Evolutionary conservation across 805 yeast genomes (phyloP), one percentile per base, ranked within the genome.

Genomic region (Teunomyces funiuensis): DNA sequence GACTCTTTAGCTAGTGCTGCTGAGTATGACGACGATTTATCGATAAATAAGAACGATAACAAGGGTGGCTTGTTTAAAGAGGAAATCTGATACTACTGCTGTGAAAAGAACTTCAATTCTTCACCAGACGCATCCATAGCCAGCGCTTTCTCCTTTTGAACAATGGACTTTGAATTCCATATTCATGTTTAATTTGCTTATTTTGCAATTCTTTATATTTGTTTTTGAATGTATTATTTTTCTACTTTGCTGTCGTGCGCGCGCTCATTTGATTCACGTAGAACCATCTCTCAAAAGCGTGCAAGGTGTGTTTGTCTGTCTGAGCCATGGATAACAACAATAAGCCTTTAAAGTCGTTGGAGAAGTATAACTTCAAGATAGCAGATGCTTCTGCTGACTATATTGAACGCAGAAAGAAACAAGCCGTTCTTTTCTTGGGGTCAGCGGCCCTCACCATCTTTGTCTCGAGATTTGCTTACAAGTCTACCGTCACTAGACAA

Each of bases 381-480:
- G 63, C 63, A 4, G 51, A 53, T 28, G 73, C 73, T n/a, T 53
- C 63, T 11, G 65, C 70, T 14, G 77, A 76, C 36, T 83, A 83
- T 52, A 77, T 77, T 44, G 61, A 70, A 41, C 74, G 93, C 50
- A 71, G 90, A 48, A 81, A 81, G 58, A 69, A 66, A 31, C 96
- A 88, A 61, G 82, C 85, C 83, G 66, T 83, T 23, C 61, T 78
- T 16, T 88, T 88, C 58, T 75, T 83, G 48, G 82, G 83, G 2
- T 80, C 89, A 11, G 85, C 95, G 0, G 76, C 83, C 1, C 69
- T 81, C 18, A 83, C 96, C 0, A 74, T 89, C 33, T 63, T 82
- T 40, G 82, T 88, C 9, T 80, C 93, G 8, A 71, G 91, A 50
- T 60, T 85, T 36, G 90, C 95, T 13, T 82, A 82, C 60, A 75